Conservation (phyloP, 345 rosid genomes). For the Anastatica hierochuntica region DNA sequence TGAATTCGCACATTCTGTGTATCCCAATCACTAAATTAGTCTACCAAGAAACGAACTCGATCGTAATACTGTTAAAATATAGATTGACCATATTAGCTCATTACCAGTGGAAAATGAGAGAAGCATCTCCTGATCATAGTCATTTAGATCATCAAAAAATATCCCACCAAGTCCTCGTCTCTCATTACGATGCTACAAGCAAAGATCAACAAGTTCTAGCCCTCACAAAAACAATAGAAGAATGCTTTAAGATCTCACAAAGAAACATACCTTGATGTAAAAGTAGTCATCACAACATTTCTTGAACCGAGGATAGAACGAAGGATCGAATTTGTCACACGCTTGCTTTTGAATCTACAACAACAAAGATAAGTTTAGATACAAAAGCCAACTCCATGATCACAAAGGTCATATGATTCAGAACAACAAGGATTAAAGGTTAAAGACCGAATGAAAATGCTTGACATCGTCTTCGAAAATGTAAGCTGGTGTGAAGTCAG, state of each 20-base stretch:
- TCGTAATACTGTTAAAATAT: too few relatives aligned
- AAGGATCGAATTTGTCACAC: conserved; percentile 83
- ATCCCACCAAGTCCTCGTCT: conserved; percentile 97
- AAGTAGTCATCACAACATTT: conserved; percentile 98
- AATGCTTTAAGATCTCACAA: conserved; percentile 1
- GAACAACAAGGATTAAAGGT: background rate
- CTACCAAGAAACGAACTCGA: conserved; percentile 1
- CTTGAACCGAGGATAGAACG: conserved; percentile 84
- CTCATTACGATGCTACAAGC: conserved; percentile 91
- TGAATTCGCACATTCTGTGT: conserved; percentile 80
- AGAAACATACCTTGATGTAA: conserved; percentile 57
- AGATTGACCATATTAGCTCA: too few relatives aligned
- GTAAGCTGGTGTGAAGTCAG: conserved; percentile 96
- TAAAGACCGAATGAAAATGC: conserved; percentile 78
- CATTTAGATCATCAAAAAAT: conserved; percentile 93
- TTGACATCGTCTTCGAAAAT: conserved; percentile 92
- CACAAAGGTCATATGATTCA: conserved; percentile 1
- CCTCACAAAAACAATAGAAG: too few relatives aligned
- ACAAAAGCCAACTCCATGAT: background rate
- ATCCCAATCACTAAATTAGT: conserved; percentile 5
- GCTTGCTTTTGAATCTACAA: conserved; percentile 67
- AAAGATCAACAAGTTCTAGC: background rate
- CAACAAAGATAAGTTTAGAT: background rate
- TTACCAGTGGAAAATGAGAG: conserved; percentile 88
- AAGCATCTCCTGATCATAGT: conserved; percentile 90